Evolutionary conservation across 2,329 filamentous ascomycete species (phyloP).

Genomic region (Fusarium pseudoanthophilum): DNA sequence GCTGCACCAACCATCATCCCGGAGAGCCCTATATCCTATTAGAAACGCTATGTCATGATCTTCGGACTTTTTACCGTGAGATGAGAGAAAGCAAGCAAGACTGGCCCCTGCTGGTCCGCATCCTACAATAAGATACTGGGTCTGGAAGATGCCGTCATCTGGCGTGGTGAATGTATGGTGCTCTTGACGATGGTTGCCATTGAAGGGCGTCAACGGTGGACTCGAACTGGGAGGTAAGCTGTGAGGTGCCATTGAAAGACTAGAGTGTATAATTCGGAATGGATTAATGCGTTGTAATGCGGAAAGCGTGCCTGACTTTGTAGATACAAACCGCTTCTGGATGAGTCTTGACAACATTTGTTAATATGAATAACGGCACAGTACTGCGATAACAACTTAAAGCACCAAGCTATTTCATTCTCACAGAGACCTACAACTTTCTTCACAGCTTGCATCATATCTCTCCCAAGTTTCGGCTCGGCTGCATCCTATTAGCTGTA

Average conservation of each 20-base stretch:
- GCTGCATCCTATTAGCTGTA: accelerated
- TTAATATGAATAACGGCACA: accelerated
- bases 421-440: accelerated
- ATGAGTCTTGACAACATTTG: background rate
- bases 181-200: background rate
- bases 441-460: background rate
- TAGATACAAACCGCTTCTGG: background rate
- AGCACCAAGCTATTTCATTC: accelerated
- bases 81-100: background rate
- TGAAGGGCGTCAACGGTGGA: background rate
- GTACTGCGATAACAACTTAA: background rate
- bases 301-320: background rate
- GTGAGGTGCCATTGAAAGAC: background rate
- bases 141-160: background rate
- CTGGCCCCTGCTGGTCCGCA: background rate
- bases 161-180: background rate
- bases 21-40: background rate
- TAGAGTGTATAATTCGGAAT: background rate
- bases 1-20: background rate
- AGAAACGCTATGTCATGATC: background rate
- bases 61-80: background rate
- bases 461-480: background rate
- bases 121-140: background rate
- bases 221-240: background rate
- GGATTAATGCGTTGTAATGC: background rate